phyloP scores from a whole-genome alignment of 169 alveolate species.

The Perkinsus chesapeaki region DNA sequence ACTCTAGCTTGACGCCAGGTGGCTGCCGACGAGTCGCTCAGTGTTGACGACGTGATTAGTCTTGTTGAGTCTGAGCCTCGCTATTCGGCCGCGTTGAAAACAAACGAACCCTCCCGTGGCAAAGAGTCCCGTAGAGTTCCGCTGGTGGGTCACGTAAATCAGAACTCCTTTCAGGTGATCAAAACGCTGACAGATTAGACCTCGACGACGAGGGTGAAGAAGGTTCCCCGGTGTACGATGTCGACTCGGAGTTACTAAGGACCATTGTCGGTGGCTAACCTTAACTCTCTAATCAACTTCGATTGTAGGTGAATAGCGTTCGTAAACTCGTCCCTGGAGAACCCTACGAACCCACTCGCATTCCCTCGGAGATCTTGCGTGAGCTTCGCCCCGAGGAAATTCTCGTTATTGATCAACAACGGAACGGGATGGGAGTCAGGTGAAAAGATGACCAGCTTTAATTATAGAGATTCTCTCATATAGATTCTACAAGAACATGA shows the following conservation, averaged over 20 bases:
- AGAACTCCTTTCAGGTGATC: not conserved
- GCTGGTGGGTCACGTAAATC: too few species aligned
- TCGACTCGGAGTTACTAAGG: not conserved
- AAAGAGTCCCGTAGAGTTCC: not conserved
- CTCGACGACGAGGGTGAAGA: not conserved
- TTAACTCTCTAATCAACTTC: not conserved
- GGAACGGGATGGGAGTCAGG: not conserved
- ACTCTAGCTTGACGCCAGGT: not conserved
- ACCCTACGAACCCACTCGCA: not conserved
- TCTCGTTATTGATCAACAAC: not conserved
- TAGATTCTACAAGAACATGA: not conserved
- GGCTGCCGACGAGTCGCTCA: not conserved
- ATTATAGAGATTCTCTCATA: not conserved
- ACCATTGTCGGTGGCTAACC: not conserved
- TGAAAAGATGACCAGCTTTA: too few species aligned
- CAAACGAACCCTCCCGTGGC: not conserved
- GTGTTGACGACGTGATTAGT: not conserved
- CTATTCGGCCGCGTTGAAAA: not conserved
- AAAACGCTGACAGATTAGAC: not conserved
- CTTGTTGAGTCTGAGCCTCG: not conserved
- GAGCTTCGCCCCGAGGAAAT: not conserved
- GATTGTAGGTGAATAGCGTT: not conserved
- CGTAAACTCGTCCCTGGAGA: not conserved
- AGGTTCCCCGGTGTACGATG: not conserved
- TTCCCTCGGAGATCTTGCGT: not conserved